phyloP scores from a whole-genome alignment of 352 stramenopile genomes.

The Phytophthora tentaculata region DNA sequence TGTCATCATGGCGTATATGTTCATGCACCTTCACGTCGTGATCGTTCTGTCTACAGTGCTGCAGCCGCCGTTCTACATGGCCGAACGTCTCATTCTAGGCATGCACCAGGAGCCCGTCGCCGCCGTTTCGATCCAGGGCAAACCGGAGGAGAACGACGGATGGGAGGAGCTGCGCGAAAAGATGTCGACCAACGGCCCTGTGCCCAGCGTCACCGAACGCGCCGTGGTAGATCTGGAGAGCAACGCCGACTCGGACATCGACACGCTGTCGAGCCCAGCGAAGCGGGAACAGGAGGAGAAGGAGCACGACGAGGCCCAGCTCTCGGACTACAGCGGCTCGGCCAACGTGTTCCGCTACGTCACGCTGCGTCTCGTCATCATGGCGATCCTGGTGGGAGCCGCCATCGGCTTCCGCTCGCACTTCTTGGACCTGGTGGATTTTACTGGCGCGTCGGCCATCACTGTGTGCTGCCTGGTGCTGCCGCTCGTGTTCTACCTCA shows the following conservation, averaged over 20 bases:
- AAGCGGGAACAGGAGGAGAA: constrained; percentile 35
- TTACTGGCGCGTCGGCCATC: constrained; percentile 52
- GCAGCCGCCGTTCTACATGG: constrained; percentile 53
- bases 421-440: constrained; percentile 56
- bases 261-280: constrained; percentile 31
- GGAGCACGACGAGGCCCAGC: constrained; percentile 37
- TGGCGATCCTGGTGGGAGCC: constrained; percentile 42
- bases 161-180: constrained; percentile 35
- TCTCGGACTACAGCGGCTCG: constrained; percentile 38
- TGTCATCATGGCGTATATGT: constrained; percentile 41
- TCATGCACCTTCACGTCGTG: constrained; percentile 51
- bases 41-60: constrained; percentile 56
- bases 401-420: constrained; percentile 47
- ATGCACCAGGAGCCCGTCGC: constrained; percentile 38
- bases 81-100: constrained; percentile 49
- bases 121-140: constrained; percentile 8
- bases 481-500: constrained; percentile 58
- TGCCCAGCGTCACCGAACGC: constrained; percentile 14
- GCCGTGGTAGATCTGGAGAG: constrained; percentile 24
- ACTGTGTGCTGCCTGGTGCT: constrained; percentile 54
- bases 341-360: constrained; percentile 41
- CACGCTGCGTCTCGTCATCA: constrained; percentile 42
- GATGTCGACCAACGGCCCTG: constrained; percentile 21
- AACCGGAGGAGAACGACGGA: constrained; percentile 25
- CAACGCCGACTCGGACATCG: constrained; percentile 32